A percentile compares a stretch with the other conserved stretches of the same genome.
phyloP scores from a whole-genome alignment of 768 basidiomycete species.

The Russula ochroleuca region DNA sequence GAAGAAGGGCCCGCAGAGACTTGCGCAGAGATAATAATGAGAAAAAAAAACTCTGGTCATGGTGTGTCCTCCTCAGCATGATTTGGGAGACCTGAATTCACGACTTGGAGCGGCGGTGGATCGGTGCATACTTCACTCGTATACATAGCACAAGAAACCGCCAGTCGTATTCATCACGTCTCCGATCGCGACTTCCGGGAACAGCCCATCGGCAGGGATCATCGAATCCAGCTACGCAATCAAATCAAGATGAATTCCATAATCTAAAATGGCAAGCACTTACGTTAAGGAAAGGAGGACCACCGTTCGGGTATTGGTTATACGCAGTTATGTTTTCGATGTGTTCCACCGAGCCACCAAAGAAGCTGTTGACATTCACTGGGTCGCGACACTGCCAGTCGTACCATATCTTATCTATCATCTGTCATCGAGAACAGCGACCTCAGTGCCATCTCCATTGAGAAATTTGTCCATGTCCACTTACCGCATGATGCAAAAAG shows the following conservation, averaged over 20 bases:
- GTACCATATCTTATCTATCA: slow-evolving; percentile 40
- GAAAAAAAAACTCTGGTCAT: no score
- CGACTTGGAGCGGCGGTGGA: no score
- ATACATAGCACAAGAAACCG: slow-evolving; percentile 38
- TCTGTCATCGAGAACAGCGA: slow-evolving; percentile 24
- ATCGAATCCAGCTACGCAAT: slow-evolving; percentile 30
- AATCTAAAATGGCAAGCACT: not conserved
- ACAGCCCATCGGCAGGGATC: slow-evolving; percentile 34
- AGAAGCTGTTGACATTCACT: slow-evolving; percentile 31
- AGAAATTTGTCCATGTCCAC: not conserved
- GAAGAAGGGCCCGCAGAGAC: no score
- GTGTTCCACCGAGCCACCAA: slow-evolving; percentile 35
- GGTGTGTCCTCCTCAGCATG: no score
- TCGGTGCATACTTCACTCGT: slow-evolving; percentile 29
- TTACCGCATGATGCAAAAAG: slow-evolving; percentile 37
- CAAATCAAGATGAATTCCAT: not conserved
- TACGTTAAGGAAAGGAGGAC: slow-evolving; percentile 31
- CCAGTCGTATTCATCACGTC: slow-evolving; percentile 35
- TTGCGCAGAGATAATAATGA: no score
- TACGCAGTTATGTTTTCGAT: slow-evolving; percentile 28
- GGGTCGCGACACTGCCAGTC: slow-evolving; percentile 35
- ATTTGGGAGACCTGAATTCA: no score
- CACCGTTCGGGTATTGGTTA: slow-evolving; percentile 31
- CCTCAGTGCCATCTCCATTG: not conserved
- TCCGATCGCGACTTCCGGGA: slow-evolving; percentile 28